A percentile compares a stretch with the other conserved stretches of the same genome.
Evolutionary conservation across 345 rosid genomes (phyloP).

Genomic region (Stellera chamaejasme): DNA sequence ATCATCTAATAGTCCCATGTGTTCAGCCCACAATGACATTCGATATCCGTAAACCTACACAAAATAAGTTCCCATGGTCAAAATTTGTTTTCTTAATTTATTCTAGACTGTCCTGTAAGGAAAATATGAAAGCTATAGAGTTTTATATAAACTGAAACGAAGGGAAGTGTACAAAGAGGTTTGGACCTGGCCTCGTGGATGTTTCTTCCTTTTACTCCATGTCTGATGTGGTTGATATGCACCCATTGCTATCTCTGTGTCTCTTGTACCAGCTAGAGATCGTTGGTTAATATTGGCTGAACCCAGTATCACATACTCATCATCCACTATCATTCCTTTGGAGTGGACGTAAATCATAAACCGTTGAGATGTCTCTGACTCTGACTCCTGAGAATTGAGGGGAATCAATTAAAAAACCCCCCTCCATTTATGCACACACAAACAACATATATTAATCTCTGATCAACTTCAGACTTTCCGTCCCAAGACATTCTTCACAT

Average conservation of each 20-base stretch:
- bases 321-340: conserved; percentile 84
- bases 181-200: conserved; percentile 64
- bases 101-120: neutral
- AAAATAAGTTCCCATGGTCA: neutral
- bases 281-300: conserved; percentile 87
- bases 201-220: conserved; percentile 44
- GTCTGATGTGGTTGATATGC: conserved; percentile 64
- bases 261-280: conserved; percentile 77
- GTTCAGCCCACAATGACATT: conserved; percentile 94
- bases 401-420: no score
- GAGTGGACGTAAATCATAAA: conserved; percentile 87
- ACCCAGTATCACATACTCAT: conserved; percentile 72
- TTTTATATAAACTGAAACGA: neutral
- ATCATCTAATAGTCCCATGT: conserved; percentile 40
- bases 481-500: no score
- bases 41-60: conserved; percentile 69
- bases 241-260: conserved; percentile 89
- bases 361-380: conserved; percentile 43
- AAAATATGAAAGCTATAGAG: neutral
- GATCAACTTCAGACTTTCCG: no score
- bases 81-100: neutral
- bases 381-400: conserved; percentile 38
- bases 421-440: no score
- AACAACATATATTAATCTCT: no score
- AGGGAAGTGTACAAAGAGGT: neutral